Conservation (phyloP, 306 rosid species). For the Fagus sylvatica region DNA sequence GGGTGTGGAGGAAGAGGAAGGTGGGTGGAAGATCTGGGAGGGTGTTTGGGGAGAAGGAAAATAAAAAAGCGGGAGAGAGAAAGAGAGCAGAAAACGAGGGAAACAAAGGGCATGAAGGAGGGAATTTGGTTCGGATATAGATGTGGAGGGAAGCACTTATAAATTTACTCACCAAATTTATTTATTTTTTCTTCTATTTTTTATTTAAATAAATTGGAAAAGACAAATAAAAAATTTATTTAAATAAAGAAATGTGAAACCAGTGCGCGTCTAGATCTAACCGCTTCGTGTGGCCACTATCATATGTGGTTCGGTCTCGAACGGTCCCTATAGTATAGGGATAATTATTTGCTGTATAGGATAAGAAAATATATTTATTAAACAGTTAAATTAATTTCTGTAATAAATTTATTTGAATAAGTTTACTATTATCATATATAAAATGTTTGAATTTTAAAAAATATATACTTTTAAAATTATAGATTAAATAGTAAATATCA, state of each 20-base stretch:
- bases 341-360: too few species aligned
- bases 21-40: slow-evolving; percentile 43
- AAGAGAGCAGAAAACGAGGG: slow-evolving; percentile 81
- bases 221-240: background rate
- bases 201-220: background rate
- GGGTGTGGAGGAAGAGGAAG: slow-evolving; percentile 2
- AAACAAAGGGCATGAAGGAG: slow-evolving; percentile 55
- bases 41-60: slow-evolving; percentile 48
- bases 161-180: slow-evolving; percentile 18
- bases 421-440: too few species aligned
- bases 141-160: slow-evolving; percentile 90
- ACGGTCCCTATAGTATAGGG: too few species aligned
- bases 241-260: background rate
- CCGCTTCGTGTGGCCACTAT: slow-evolving; percentile 24
- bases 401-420: too few species aligned
- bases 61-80: slow-evolving; percentile 72
- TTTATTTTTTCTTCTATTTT: background rate
- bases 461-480: background rate
- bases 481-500: too few species aligned
- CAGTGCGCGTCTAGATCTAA: background rate
- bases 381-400: too few species aligned
- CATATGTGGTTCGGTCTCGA: background rate
- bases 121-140: slow-evolving; percentile 93
- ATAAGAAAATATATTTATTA: too few species aligned
- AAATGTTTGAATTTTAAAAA: background rate